Evolutionary conservation across 1,139 yeast species (phyloP).

Genomic region (Diutina sp.): DNA sequence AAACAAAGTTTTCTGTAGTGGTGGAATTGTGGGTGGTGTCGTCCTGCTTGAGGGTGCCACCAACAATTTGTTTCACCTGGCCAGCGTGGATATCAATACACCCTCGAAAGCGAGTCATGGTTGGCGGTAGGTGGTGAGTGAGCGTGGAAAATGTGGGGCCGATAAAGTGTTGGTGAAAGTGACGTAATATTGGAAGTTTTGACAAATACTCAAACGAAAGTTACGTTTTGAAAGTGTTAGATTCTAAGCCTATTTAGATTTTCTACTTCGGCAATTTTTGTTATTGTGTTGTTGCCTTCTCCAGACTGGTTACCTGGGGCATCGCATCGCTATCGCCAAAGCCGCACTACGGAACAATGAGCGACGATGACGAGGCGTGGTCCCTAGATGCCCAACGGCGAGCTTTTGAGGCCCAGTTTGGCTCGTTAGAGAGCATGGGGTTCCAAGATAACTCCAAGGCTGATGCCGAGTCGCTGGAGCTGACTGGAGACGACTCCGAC

Average conservation of each 20-base stretch:
- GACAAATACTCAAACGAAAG: no score
- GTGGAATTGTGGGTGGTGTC: slow-evolving; percentile 17
- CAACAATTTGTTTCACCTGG: slow-evolving; percentile 92
- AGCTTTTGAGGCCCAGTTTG: slow-evolving; percentile 62
- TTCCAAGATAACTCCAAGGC: slow-evolving; percentile 39
- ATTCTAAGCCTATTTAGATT: background rate
- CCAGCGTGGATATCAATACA: slow-evolving; percentile 94
- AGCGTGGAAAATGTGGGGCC: no score
- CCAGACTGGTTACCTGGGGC: background rate
- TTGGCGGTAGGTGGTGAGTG: background rate
- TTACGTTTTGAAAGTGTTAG: no score
- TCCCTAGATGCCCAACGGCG: slow-evolving; percentile 44
- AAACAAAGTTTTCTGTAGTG: slow-evolving; percentile 68
- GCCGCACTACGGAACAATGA: background rate
- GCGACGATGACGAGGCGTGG: slow-evolving; percentile 18
- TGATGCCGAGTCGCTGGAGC: slow-evolving; percentile 2
- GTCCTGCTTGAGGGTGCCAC: slow-evolving; percentile 65
- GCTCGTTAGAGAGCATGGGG: slow-evolving; percentile 47
- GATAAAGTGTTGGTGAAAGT: no score
- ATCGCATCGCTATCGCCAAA: background rate
- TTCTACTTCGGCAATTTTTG: background rate
- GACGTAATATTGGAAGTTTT: no score
- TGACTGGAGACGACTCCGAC: slow-evolving; percentile 3
- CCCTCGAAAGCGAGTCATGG: slow-evolving; percentile 83
- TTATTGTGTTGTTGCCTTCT: background rate